Conservation (phyloP, 441 rosid species). For the Pelargonium cotyledonis region DNA sequence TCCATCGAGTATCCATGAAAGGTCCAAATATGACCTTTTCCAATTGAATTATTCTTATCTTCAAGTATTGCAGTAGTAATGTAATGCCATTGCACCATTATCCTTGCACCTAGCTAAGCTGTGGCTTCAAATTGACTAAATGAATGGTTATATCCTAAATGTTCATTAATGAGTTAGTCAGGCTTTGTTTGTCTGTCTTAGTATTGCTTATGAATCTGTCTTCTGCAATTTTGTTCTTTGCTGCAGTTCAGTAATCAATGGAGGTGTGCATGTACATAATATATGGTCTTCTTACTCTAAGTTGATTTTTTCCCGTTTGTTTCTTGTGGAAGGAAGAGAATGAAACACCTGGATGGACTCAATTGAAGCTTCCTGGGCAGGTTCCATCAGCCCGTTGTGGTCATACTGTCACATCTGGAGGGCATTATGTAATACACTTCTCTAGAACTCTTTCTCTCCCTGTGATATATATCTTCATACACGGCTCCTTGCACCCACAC, state of each 20-base stretch:
- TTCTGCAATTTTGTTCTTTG: slow-evolving; percentile 1
- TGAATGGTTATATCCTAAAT: background rate
- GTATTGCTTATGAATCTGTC: background rate
- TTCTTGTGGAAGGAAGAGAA: slow-evolving; percentile 85
- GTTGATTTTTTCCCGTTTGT: slow-evolving; percentile 28
- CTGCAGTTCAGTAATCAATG: background rate
- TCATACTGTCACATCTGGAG: slow-evolving; percentile 87
- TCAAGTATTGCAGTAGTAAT: background rate
- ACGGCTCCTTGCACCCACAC: background rate
- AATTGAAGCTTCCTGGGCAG: slow-evolving; percentile 98
- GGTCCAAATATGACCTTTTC: background rate
- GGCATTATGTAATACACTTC: slow-evolving; percentile 65
- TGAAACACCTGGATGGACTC: slow-evolving; percentile 98
- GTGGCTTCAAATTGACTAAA: background rate
- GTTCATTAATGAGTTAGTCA: background rate
- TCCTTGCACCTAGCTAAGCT: background rate
- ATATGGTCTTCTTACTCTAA: slow-evolving; percentile 23
- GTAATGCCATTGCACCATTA: background rate
- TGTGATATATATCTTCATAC: background rate
- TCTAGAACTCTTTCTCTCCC: slow-evolving; percentile 20
- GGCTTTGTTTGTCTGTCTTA: background rate
- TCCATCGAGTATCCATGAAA: background rate
- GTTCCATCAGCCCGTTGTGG: slow-evolving; percentile 96
- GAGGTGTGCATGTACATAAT: background rate
- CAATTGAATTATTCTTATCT: slow-evolving; percentile 3